These are phyloP conservation scores for Wakefieldia striispora DNA, from an alignment of 768 basidiomycete species.

Conservation along the genomic window DNA sequence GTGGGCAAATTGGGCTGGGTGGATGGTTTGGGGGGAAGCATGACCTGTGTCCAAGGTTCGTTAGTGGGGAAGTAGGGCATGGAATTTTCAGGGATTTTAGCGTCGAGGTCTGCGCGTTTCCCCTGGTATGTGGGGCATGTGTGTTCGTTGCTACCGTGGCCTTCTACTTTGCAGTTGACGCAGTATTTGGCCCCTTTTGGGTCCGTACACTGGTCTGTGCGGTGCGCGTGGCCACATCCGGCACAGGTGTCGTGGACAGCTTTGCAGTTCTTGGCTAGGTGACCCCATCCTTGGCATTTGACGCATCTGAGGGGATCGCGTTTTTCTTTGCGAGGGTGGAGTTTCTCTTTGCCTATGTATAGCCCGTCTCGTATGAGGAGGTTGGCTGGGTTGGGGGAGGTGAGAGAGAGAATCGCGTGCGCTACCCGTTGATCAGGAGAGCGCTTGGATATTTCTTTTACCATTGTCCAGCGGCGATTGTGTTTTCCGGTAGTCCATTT, in stretches of 20 bases:
- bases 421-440: too few relatives aligned
- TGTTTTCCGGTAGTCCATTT: too few relatives aligned
- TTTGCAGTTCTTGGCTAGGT: background rate
- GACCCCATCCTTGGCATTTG: background rate
- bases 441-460: too few relatives aligned
- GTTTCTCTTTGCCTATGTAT: background rate
- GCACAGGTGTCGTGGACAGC: background rate
- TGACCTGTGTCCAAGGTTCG: slow-evolving; percentile 14
- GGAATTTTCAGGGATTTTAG: slow-evolving; percentile 6
- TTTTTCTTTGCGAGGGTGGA: background rate
- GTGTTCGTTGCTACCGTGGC: background rate
- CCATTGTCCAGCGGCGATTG: too few relatives aligned
- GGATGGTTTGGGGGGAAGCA: background rate
- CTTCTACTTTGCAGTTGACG: background rate
- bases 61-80: slow-evolving; percentile 19
- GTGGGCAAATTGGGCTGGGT: background rate
- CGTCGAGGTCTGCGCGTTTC: background rate
- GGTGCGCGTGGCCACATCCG: background rate
- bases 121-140: background rate
- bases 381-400: too few relatives aligned
- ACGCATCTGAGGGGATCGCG: background rate
- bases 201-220: too few relatives aligned
- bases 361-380: background rate
- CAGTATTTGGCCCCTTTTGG: background rate
- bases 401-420: too few relatives aligned